Evolutionary conservation across 177 flowering plant species (phyloP), one percentile per base, ranked within the genome.

Genomic region (Vitis hybrid): DNA sequence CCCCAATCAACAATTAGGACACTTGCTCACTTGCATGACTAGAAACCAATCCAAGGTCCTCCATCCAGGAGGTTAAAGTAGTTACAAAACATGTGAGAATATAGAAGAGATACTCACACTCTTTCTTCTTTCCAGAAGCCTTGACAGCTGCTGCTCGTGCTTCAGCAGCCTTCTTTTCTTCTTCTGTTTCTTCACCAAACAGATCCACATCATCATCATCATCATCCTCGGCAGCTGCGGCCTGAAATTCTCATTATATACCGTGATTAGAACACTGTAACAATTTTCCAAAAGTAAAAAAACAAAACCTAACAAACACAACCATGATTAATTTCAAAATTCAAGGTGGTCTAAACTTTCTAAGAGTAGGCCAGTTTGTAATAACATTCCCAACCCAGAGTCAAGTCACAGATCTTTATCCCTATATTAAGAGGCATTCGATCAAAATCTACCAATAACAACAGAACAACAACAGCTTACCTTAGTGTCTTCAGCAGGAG

Each of bases 111-210:
- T 32, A 77, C 95, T 81, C 46, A 92, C 97, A 76, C 68, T 91
- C 97, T 86, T 92, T 92, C 93, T 94, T 92, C 65, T 88, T 90
- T 14, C 76, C 76, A 67, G 97, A 84, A 55, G 95, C 92, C 83
- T 91, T 92, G 9, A 79, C 71, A 14, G 95, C 83, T 46, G 94
- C 97, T 18, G 97, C 97, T 64, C 97, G 87, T 65, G 85, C 90
- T 78, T 91, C 97, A 59, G 97, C 91, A 70, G 95, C 97, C 79
- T 89, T 87, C 85, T 91, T 94, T 78, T 92, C 97, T 82, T 94
- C 97, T 64, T 91, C 98, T 6, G 97, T 92, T 87, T 94, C 97
- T 72, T 94, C 99, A 51, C 95, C 97, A 81, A 94, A 94, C 24
- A 94, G 84, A 79, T 94, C 97, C 35, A 94, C 87, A 79, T 94